Evolutionary conservation across 345 rosid genomes (phyloP).

Genomic region (Corchorus olitorius): DNA sequence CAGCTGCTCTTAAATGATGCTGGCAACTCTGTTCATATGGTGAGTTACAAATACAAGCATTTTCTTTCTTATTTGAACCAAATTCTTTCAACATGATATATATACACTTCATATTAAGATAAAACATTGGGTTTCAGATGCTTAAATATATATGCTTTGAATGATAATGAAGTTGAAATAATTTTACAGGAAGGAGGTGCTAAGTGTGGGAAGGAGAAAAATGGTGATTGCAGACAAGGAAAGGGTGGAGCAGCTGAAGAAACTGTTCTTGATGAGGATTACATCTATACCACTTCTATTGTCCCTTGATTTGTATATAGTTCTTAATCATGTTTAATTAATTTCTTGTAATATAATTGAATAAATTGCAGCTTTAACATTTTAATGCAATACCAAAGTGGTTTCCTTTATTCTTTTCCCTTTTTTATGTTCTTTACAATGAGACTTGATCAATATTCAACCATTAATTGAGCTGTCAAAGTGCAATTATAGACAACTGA

Average conservation of each 20-base stretch:
- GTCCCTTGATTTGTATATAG: neutral
- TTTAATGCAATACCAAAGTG: neutral
- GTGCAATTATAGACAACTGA: neutral
- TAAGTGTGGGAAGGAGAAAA: slow-evolving; percentile 12
- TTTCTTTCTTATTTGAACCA: no score
- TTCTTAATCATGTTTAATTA: neutral
- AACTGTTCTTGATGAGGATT: slow-evolving; percentile 25
- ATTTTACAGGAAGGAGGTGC: slow-evolving; percentile 5
- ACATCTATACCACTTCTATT: slow-evolving; percentile 31
- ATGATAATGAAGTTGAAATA: neutral
- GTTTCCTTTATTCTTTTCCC: no score
- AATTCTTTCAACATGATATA: no score
- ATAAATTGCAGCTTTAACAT: neutral
- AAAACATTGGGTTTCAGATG: no score
- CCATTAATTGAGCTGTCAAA: neutral
- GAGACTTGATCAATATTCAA: no score
- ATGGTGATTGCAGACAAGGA: slow-evolving; percentile 27
- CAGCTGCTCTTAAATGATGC: slow-evolving; percentile 6
- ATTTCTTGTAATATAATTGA: neutral
- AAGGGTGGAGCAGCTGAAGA: slow-evolving; percentile 19
- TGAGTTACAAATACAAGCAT: neutral
- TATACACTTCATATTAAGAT: no score
- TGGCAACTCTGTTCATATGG: slow-evolving; percentile 10
- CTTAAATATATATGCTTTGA: no score
- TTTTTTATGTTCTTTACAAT: no score